Evolutionary conservation across 352 stramenopile species (phyloP).

Genomic region (Globisporangium paroecandrum): DNA sequence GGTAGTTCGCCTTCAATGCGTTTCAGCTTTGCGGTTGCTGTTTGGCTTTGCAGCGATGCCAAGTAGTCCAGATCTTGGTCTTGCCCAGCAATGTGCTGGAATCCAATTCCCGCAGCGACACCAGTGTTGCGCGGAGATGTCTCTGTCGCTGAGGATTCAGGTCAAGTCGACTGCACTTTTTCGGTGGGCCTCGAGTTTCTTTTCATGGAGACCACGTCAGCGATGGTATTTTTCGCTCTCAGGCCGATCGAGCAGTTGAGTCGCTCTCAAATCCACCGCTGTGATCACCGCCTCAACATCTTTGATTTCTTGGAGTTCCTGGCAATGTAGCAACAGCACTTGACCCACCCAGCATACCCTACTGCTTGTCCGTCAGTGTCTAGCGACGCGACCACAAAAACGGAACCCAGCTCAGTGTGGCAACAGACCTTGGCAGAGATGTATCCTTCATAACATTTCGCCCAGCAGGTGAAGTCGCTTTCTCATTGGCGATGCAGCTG

Average conservation of each 20-base stretch:
- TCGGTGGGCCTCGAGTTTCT: neutral
- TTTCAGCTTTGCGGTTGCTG: too few relatives aligned
- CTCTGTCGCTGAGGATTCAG: neutral
- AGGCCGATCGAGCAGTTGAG: neutral
- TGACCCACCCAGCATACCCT: neutral
- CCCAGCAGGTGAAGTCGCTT: neutral
- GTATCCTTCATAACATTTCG: constrained; percentile 1
- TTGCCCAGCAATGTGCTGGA: neutral
- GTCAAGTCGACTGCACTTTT: neutral
- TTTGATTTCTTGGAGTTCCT: constrained; percentile 4
- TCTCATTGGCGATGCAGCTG: too few relatives aligned
- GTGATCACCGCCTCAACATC: neutral
- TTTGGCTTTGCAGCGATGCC: neutral
- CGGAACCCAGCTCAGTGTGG: neutral
- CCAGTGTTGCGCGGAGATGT: neutral
- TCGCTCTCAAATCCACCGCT: neutral
- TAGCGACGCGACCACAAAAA: neutral
- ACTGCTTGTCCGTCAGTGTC: neutral
- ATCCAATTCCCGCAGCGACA: neutral
- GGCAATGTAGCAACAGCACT: neutral
- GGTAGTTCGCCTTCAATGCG: too few relatives aligned
- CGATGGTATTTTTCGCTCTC: neutral
- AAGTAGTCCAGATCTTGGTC: constrained; percentile 2
- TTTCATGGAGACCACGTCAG: neutral
- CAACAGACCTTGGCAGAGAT: neutral